Evolutionary conservation across 176 grass and related monocot species (phyloP).

Genomic region (sorghum (Sorghum bicolor)): DNA sequence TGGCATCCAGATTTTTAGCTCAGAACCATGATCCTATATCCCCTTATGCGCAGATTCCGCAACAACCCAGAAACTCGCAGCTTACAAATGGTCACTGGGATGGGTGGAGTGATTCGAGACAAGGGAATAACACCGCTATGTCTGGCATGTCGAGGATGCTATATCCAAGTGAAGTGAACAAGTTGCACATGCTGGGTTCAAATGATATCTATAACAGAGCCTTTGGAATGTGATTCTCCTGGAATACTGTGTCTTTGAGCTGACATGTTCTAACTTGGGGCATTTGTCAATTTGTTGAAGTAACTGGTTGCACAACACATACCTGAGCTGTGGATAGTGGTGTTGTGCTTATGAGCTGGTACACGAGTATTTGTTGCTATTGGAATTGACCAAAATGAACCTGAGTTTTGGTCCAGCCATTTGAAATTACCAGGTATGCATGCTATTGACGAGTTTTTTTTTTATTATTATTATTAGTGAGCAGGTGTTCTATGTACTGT

Average conservation of each 20-base stretch:
- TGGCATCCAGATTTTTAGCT: constrained; percentile 55
- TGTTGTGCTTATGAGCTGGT: constrained; percentile 23
- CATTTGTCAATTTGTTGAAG: constrained; percentile 22
- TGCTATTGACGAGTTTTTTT: neutral
- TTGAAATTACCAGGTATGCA: constrained; percentile 48
- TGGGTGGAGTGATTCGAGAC: constrained; percentile 70
- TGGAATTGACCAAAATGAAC: constrained; percentile 32
- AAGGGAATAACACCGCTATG: constrained; percentile 48
- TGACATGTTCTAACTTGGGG: constrained; percentile 20
- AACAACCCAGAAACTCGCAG: constrained; percentile 61
- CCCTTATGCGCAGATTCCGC: constrained; percentile 49
- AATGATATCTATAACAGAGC: constrained; percentile 71
- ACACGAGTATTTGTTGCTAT: constrained; percentile 20
- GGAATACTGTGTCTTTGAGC: constrained; percentile 18
- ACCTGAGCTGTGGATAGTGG: constrained; percentile 2
- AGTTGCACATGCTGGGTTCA: constrained; percentile 62
- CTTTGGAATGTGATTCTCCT: constrained; percentile 69
- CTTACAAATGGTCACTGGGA: constrained; percentile 70
- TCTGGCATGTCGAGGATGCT: constrained; percentile 55
- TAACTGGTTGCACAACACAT: constrained; percentile 26
- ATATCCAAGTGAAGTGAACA: constrained; percentile 61
- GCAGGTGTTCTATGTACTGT: neutral
- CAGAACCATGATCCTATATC: constrained; percentile 58
- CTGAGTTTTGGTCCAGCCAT: constrained; percentile 3
- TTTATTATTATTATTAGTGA: neutral